These are phyloP conservation scores for Nemania sp. DNA, from an alignment of 2,329 filamentous ascomycete genomes.

Conservation along the genomic window DNA sequence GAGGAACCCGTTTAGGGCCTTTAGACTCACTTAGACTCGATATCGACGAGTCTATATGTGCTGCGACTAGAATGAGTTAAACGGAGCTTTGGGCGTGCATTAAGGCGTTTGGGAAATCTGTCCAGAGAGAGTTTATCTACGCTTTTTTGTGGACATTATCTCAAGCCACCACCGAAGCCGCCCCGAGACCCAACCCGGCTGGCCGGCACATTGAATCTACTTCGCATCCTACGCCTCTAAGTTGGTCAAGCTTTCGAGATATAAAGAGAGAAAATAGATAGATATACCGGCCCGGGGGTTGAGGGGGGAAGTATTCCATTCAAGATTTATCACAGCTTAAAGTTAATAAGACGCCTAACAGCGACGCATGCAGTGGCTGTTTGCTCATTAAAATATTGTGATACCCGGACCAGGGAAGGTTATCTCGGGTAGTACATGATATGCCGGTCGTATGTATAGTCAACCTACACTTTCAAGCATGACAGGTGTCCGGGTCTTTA, in stretches of 20 bases:
- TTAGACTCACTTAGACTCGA: background rate
- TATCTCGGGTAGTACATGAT: background rate
- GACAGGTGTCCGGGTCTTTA: background rate
- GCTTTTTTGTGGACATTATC: background rate
- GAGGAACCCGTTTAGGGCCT: background rate
- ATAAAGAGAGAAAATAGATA: too few species aligned
- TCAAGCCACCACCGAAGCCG: conserved; percentile 2
- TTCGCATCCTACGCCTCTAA: background rate
- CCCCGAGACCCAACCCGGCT: background rate
- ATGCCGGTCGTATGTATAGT: background rate
- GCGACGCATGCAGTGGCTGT: too few species aligned
- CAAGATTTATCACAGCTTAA: too few species aligned
- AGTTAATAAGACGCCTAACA: too few species aligned
- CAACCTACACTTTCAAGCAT: background rate
- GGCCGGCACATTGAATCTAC: background rate
- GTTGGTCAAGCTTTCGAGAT: too few species aligned
- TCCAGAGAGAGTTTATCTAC: background rate
- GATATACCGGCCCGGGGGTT: background rate
- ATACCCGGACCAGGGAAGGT: too few species aligned
- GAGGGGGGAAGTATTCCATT: too few species aligned
- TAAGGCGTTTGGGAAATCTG: background rate
- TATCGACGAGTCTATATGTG: background rate
- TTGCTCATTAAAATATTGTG: too few species aligned
- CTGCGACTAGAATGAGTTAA: background rate
- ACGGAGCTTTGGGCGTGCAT: background rate